phyloP scores from a whole-genome alignment of 768 basidiomycete genomes.

The Coprinopsis cinerea region DNA sequence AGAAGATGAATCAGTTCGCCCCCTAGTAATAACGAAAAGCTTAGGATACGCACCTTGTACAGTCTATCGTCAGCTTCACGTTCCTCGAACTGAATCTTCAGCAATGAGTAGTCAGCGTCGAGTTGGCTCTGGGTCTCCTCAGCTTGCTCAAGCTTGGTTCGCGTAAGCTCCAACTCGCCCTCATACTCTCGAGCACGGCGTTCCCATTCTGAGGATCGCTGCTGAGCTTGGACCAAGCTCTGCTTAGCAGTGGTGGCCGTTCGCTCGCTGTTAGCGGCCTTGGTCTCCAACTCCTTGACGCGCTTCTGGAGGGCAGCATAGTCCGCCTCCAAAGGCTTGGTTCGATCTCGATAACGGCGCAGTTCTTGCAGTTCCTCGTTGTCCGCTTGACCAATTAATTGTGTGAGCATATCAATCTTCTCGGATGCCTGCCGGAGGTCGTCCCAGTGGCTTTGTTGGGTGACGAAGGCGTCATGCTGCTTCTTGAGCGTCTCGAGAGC shows the following conservation, averaged over 20 bases:
- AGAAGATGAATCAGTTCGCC: not conserved
- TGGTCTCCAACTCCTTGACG: conserved; percentile 64
- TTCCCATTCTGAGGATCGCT: conserved; percentile 80
- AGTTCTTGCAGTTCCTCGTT: conserved; percentile 72
- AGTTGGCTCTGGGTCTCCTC: conserved; percentile 62
- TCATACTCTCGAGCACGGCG: conserved; percentile 68
- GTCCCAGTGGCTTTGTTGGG: conserved; percentile 77
- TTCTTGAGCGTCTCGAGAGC: conserved; percentile 48
- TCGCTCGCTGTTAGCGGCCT: conserved; percentile 55
- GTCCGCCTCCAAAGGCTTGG: conserved; percentile 62
- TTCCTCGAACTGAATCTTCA: conserved; percentile 70
- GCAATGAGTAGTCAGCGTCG: conserved; percentile 63
- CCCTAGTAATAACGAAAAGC: not conserved
- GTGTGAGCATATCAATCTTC: conserved; percentile 65
- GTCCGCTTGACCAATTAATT: conserved; percentile 54
- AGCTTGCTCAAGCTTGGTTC: conserved; percentile 57
- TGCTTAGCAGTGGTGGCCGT: conserved; percentile 52
- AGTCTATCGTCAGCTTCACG: conserved; percentile 65
- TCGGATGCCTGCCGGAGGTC: conserved; percentile 62
- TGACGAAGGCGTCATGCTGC: conserved; percentile 51
- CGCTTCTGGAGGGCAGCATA: conserved; percentile 63
- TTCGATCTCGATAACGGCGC: conserved; percentile 56
- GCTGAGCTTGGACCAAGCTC: conserved; percentile 65
- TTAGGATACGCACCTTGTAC: conserved; percentile 42
- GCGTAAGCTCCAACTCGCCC: conserved; percentile 51